Base-by-base conservation (phyloP, 2,329 filamentous ascomycete genomes). In the Hypoxylon sp. region DNA sequence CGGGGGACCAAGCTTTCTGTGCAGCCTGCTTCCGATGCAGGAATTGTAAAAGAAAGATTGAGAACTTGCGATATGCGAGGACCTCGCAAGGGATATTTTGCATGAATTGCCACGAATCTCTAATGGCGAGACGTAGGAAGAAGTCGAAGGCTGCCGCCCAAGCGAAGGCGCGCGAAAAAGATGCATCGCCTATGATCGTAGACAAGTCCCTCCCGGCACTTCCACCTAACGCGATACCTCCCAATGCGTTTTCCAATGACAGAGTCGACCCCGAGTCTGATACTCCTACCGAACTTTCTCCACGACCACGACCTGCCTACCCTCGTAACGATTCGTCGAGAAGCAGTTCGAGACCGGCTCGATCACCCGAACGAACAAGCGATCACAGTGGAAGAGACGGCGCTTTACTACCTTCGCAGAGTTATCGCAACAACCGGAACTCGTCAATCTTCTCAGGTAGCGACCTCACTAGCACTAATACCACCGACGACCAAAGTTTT, bases 81-180 rank as follows among this genome's bases (percentile, higher is more conserved):
- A 99, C 96, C 1, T 97, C 95, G 6, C 96, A 98, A 80, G 96
- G 96, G 65, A 99, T 99, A 73, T 98, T 99, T 78, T 99, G 96
- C 82, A 99, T 99, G 96, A 94, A 91, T 75, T 99, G 96, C 78
- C 96, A 99, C 77, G 96, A 99, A 80, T 96, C 93, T 27, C 82
- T 99, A 56, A 98, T 98, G 94, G 93, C 95, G 52, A 87, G 95
- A 69, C 87, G 95, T 70, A 88, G 93, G 75, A 97, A 98, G 81
- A 94, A 93, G 78, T 90, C 91, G 39, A 94, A 93, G 78, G 87
- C 89, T 55, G 84, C 86, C 43, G 84, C 86, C 0, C 84, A 85
- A 66, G 84, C 86, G 51, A 90, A 90, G 73, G 80, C 84, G 53
- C 83, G 87, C 73, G 88, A 89, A 70, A 90, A 90, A 76, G 88